Percentiles rank a stretch among this genome's conserved stretches.
Evolutionary conservation across 768 basidiomycete genomes (phyloP).

Genomic region (Suillus subluteus): DNA sequence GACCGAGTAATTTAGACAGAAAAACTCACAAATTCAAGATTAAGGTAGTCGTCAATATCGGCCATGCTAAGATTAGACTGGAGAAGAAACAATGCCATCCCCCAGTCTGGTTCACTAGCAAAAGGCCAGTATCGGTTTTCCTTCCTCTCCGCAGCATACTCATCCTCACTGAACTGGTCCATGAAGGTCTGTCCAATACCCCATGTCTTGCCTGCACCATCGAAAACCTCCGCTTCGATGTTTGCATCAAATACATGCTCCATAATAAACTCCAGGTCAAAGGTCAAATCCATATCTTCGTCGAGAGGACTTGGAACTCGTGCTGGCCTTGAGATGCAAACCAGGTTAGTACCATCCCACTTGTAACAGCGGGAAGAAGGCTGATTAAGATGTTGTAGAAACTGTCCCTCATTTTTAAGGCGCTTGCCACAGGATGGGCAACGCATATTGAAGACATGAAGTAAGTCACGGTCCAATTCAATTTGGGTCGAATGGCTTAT

Average conservation of each 20-base stretch:
- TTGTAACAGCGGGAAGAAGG: background rate
- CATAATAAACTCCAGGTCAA: background rate
- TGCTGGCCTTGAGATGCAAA: background rate
- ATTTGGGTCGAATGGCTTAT: background rate
- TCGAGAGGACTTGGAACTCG: background rate
- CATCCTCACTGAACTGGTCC: too few species aligned
- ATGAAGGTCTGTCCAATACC: too few species aligned
- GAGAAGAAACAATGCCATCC: background rate
- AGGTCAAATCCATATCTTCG: background rate
- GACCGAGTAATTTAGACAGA: conserved; percentile 23
- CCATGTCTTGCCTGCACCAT: too few species aligned
- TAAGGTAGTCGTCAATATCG: background rate
- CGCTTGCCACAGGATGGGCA: background rate
- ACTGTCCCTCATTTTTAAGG: background rate
- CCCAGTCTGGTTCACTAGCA: conserved; percentile 1
- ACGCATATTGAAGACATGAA: background rate
- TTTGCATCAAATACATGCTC: background rate
- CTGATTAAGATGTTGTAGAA: background rate
- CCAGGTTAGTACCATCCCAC: background rate
- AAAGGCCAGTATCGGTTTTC: conserved; percentile 3
- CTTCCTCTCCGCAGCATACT: background rate
- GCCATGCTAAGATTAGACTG: conserved; percentile 5
- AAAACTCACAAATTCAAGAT: conserved; percentile 5
- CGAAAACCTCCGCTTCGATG: background rate
- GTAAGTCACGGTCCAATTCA: background rate